Evolutionary conservation across 768 basidiomycete species (phyloP), one percentile per base, ranked within the genome.

Genomic region (Tricholomella constricta): DNA sequence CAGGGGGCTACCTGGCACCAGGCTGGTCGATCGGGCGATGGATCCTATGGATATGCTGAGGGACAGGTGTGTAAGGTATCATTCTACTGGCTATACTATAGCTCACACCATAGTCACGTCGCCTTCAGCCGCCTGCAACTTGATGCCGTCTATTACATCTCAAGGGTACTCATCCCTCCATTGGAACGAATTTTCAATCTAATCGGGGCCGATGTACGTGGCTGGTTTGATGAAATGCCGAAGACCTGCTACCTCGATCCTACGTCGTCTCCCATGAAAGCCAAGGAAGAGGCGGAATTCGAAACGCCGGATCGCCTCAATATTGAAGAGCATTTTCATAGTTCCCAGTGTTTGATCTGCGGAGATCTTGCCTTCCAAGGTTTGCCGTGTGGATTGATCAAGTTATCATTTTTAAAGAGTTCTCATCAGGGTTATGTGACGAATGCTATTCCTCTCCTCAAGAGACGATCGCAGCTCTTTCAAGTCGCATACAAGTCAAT

Each of bases 131-230:
- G 86, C 55, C 71, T 83, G 40, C 83, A 84, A 17, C 79, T 98
- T n/a, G 95, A 99, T 61, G 87, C 86, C 4, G 67, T 77, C 10
- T 97, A 98, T 67, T 98, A 99, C 67, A 95, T 99, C 62, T 80
- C 82, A 0, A 77, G 82, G 40, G 85, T 94, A 14, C 77, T 98
- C 41, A 92, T 98, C 38, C 93, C 92, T 8, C 94, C 96, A 0
- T 66, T 99, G 57, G 89, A 91, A 53, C 82, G 97, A 41, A 82
- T 99, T 40, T 92, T 98, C 76, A 93, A 88, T 54, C 82, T 98
- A 20, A 78, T 95, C 29, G 95, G 96, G 14, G 93, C 88, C 8
- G 89, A 97, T 65, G 86, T 96, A 23, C 79, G 80, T 47, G 74
- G 78, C 37, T 98, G 96, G 96, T 98, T 84, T 63, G 78, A 87